A percentile compares a stretch with the other conserved stretches of the same genome.
These are phyloP conservation scores for Diaporthe australafricana DNA, from an alignment of 2,329 filamentous ascomycete genomes.

Conservation along the genomic window DNA sequence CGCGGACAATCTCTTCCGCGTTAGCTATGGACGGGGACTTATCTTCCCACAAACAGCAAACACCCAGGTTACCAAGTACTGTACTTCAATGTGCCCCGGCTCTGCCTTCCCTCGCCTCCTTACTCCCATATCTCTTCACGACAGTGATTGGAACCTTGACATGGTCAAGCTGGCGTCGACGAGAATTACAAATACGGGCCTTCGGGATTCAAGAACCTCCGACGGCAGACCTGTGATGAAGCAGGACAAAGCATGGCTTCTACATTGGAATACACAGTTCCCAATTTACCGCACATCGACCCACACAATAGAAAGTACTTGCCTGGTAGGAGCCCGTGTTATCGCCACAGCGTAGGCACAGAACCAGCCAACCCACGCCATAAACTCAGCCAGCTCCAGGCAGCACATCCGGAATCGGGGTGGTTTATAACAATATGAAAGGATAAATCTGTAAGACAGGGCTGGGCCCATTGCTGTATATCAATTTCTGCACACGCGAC, in stretches of 20 bases:
- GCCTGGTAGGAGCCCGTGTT: not conserved
- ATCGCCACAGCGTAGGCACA: not conserved
- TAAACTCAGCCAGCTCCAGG: not conserved
- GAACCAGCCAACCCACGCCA: no score
- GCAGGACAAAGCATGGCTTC: not conserved
- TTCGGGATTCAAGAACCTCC: not conserved
- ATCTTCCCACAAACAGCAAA: not conserved
- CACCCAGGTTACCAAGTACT: not conserved
- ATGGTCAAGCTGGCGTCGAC: not conserved
- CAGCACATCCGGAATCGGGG: not conserved
- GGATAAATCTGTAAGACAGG: not conserved
- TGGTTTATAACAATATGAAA: not conserved
- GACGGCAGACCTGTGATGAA: not conserved
- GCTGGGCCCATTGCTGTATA: not conserved
- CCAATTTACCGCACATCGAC: not conserved
- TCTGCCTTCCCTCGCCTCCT: not conserved
- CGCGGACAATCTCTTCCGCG: not conserved
- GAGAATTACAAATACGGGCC: not conserved
- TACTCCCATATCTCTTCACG: no score
- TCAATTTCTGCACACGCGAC: not conserved
- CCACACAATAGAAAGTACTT: not conserved
- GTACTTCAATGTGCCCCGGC: not conserved
- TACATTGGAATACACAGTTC: no score
- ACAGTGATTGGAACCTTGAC: not conserved
- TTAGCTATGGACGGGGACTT: not conserved